These are phyloP conservation scores for Durusdinium trenchii DNA, from an alignment of 73 alveolate genomes.

Conservation along the genomic window DNA sequence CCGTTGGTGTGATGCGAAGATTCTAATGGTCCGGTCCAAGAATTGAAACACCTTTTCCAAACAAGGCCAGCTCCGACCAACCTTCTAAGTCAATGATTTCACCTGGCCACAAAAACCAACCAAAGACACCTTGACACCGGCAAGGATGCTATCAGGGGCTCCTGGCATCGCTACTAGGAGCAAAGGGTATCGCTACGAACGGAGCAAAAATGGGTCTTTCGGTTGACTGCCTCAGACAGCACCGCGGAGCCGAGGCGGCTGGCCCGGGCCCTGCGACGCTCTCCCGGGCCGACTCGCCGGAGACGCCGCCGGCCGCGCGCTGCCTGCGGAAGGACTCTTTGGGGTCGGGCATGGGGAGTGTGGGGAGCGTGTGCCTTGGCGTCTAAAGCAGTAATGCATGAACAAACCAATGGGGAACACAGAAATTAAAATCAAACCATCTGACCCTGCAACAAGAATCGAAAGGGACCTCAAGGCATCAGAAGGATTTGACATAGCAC, in stretches of 20 bases:
- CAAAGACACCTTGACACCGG: background rate
- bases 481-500: too few species aligned
- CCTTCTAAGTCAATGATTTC: too few species aligned
- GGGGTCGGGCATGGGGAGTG: background rate
- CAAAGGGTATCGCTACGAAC: background rate
- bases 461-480: too few species aligned
- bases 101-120: background rate
- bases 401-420: too few species aligned
- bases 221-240: background rate
- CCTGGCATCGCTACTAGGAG: background rate
- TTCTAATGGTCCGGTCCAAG: too few species aligned
- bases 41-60: too few species aligned
- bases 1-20: too few species aligned
- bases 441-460: too few species aligned
- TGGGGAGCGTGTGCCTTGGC: background rate
- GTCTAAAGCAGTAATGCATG: too few species aligned
- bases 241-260: background rate
- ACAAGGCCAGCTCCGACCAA: too few species aligned
- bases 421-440: too few species aligned
- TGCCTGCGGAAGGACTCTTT: constrained; percentile 53
- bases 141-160: background rate
- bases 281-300: constrained; percentile 72
- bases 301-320: constrained; percentile 94
- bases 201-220: background rate
- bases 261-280: constrained; percentile 91